Base-by-base conservation (phyloP, 768 basidiomycete species). In the Lentinula sp. region DNA sequence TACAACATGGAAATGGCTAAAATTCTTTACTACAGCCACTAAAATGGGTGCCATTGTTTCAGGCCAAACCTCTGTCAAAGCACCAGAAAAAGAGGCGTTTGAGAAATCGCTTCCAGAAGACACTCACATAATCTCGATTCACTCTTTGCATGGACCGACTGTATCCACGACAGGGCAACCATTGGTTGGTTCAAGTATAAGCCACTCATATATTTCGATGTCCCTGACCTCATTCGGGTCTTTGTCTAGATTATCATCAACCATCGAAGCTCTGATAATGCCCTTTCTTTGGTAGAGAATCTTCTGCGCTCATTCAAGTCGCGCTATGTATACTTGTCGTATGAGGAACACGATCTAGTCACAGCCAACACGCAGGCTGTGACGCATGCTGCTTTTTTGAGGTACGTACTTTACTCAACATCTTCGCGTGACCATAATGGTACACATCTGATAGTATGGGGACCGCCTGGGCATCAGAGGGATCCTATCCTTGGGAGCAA, bases 341-440 rank as follows among this genome's bases (percentile, higher is more conserved):
- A 97, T 73, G 91, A 95, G 63, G 94, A 98, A 58, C 97, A 99
- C 68, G 97, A 99, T 68, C 79, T 85, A 45, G 91, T 98, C 52
- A 99, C 97, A 0, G 97, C 97, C 11, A 98, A 98, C 66, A 98
- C 97, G 0, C 97, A 99, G 73, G 97, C 96, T 0, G 96, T 97
- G 13, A 98, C 94, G 0, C 97, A 99, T 67, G 96, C 96, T 11
- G 97, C 97, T 0, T 98, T 98, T 78, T 78, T 99, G 18, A 93
- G 88, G 95, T 95, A 71, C 6, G 8, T 34, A 50, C 34, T 60
- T 50, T 32, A 8, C 10, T 50, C 40, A 43, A 39, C 48, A 23
- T 11, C 39, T 15, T 11, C 16, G 48, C 42, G n/a, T 52, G 16
- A 13, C 5, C 16, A 54, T 59, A 13, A 39, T 63, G 50, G 21